Base-by-base conservation (phyloP, 164 flowering plant species). In the Kalanchoe fedtschenkoi region DNA sequence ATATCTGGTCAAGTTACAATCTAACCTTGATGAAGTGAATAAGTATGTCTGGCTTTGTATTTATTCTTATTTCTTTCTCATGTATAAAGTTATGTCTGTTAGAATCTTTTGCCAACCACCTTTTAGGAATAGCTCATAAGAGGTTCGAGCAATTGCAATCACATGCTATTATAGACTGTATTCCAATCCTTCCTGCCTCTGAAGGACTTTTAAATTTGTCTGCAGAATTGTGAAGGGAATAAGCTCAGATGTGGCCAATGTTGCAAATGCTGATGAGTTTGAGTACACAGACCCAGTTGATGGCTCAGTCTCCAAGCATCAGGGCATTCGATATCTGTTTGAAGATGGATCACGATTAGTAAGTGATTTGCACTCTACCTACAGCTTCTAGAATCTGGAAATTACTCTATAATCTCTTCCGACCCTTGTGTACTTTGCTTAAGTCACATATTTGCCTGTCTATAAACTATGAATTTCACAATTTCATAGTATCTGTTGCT, bases 251-350 rank as follows among this genome's bases (percentile, higher is more conserved):
- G 96, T 88, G 42, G 62, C 96, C 30, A 74, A 77, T 35, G 86
- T 93, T 61, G 83, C 63, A 39, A n/a, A 78, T 62, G 97, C 84
- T 29, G 96, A 93, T 77, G 99, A 93, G 68, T 93, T 93, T 66
- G 96, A 90, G 65, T 93, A 90, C 83, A 93, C 88, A 72, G 97
- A 90, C 78, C 93, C 95, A 30, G 97, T 93, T 66, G 99, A 93
- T 80, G 91, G 95, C 68, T 93, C 97, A 65, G 69, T 90, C 66
- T 93, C 99, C 51, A 86, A 85, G 79, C 91, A 93, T 77, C 97
- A 93, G 84, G 97, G 99, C 11, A 78, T 93, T 57, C 79, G 96
- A 34, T 93, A 86, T 68, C 67, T 93, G 71, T 93, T 93, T 73
- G 84, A 76, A 76, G 97, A 93, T 75, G 98, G 98, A 16, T 93